Conservation (phyloP, 768 basidiomycete genomes). For the Tremella fuciformis region DNA sequence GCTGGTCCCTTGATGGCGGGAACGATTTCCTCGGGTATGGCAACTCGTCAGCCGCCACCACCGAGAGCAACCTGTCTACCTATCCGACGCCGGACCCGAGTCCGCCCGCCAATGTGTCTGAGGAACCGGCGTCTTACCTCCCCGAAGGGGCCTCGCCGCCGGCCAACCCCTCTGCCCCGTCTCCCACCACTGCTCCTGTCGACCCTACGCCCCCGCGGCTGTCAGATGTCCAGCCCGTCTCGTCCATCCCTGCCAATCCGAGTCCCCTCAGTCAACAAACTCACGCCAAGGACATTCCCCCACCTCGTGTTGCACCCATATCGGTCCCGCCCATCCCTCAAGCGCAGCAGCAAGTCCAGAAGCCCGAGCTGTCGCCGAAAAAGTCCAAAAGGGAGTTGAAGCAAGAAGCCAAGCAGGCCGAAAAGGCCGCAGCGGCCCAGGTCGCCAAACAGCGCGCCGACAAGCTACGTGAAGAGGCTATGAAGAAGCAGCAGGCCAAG, state of each 20-base stretch:
- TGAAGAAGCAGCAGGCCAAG: constrained; percentile 29
- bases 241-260: constrained; percentile 13
- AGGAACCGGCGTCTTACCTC: constrained; percentile 6
- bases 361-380: constrained; percentile 13
- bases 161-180: not conserved
- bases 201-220: not conserved
- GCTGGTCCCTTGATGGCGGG: constrained; percentile 45
- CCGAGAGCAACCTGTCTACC: constrained; percentile 35
- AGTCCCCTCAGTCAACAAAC: constrained; percentile 27
- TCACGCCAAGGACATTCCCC: constrained; percentile 6
- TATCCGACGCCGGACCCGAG: constrained; percentile 32
- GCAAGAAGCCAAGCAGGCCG: constrained; percentile 44
- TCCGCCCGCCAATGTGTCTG: constrained; percentile 25
- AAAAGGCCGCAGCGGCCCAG: constrained; percentile 31
- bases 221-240: constrained; percentile 4
- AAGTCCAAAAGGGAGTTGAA: constrained; percentile 43
- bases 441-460: constrained; percentile 33
- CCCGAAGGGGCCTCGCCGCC: constrained; percentile 26
- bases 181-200: not conserved
- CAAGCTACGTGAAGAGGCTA: constrained; percentile 20
- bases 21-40: constrained; percentile 20
- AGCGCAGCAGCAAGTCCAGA: not conserved
- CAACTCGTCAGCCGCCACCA: constrained; percentile 35
- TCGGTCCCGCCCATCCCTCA: not conserved
- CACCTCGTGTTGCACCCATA: not conserved